Evolutionary conservation across 306 rosid genomes (phyloP).

Genomic region (Cotoneaster glaucophyllus): DNA sequence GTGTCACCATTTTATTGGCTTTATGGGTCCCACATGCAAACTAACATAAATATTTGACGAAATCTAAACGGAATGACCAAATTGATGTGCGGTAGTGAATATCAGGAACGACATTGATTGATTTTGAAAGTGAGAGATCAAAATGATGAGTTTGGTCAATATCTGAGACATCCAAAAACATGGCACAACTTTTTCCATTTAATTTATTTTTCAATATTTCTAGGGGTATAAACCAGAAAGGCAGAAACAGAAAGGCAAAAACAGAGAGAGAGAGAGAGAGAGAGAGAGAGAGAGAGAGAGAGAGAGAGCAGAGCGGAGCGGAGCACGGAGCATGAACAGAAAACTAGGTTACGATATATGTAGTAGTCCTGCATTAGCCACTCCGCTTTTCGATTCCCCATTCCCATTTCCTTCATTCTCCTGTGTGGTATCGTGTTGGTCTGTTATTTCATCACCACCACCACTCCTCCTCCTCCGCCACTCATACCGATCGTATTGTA

Average conservation of each 20-base stretch:
- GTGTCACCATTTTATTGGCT: no score
- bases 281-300: not conserved
- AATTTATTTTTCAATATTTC: no score
- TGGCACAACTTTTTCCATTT: no score
- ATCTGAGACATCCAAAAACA: no score
- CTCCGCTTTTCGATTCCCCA: not conserved
- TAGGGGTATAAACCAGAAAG: not conserved
- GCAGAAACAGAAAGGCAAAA: not conserved
- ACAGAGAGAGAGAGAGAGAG: not conserved
- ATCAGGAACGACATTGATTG: no score
- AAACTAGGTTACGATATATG: not conserved
- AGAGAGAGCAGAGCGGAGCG: not conserved
- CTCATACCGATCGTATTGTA: not conserved
- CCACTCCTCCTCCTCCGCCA: not conserved
- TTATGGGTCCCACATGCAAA: no score
- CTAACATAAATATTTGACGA: no score
- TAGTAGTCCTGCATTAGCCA: not conserved
- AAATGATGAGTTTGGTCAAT: no score
- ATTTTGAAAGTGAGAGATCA: no score
- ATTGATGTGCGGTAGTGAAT: no score
- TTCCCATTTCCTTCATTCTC: not conserved
- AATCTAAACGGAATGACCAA: no score
- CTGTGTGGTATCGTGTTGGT: not conserved
- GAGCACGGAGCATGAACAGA: not conserved
- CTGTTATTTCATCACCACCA: not conserved